Conservation (phyloP, 2,329 filamentous ascomycete species). For the Exophiala sp. region DNA sequence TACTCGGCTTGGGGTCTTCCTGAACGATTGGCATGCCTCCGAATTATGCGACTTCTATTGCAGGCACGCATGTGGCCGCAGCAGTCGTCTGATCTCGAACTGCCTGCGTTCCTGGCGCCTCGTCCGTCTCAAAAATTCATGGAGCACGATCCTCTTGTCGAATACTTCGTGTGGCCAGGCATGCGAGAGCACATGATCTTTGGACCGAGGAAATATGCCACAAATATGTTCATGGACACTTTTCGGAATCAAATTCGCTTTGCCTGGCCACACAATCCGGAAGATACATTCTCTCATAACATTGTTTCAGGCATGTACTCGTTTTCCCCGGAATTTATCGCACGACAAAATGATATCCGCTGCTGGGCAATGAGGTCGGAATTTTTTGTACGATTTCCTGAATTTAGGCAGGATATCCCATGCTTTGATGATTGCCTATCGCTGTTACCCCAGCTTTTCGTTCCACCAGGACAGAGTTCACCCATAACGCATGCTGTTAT, state of each 20-base stretch:
- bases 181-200: slow-evolving; percentile 25
- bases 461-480: too few species aligned
- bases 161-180: slow-evolving; percentile 34
- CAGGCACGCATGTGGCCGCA: slow-evolving; percentile 7
- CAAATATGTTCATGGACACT: slow-evolving; percentile 18
- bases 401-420: too few species aligned
- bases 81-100: slow-evolving; percentile 1
- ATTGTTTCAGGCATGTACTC: slow-evolving; percentile 10
- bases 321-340: slow-evolving; percentile 6
- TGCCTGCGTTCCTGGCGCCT: slow-evolving; percentile 4
- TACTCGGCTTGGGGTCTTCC: slow-evolving; percentile 14
- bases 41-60: slow-evolving; percentile 16
- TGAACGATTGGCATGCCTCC: slow-evolving; percentile 14
- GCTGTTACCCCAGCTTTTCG: too few species aligned
- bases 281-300: slow-evolving; percentile 8
- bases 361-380: slow-evolving; percentile 15
- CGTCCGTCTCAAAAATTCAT: slow-evolving; percentile 2
- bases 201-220: slow-evolving; percentile 7
- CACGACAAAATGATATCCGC: slow-evolving; percentile 11
- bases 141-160: slow-evolving; percentile 12
- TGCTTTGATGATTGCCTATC: too few species aligned
- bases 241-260: slow-evolving; percentile 15
- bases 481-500: too few species aligned
- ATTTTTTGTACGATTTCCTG: slow-evolving; percentile 3
- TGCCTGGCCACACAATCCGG: slow-evolving; percentile 11